Percentiles rank a stretch among this genome's conserved stretches.
Conservation (phyloP, 495 filamentous ascomycete genomes). For the Echria macrotheca region DNA sequence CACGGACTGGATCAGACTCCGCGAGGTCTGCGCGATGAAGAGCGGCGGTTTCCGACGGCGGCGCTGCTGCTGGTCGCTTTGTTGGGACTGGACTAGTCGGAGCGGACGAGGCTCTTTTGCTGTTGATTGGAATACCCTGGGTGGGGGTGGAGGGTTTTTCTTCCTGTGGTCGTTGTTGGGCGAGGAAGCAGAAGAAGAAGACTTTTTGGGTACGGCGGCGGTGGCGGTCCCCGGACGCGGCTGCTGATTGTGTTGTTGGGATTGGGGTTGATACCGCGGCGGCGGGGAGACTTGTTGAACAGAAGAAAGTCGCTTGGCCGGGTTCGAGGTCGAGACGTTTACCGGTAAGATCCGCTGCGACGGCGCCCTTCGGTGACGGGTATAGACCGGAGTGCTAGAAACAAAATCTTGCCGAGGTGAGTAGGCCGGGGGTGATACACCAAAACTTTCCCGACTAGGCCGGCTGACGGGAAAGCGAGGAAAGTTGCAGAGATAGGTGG, state of each 20-base stretch:
- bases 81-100: slow-evolving; percentile 24
- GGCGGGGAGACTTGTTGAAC: not conserved
- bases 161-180: no score
- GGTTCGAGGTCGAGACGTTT: slow-evolving; percentile 1
- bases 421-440: not conserved
- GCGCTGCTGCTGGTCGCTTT: slow-evolving; percentile 6
- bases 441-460: slow-evolving; percentile 16
- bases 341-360: slow-evolving; percentile 12
- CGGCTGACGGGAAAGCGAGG: slow-evolving; percentile 20
- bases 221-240: not conserved
- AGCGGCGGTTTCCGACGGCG: slow-evolving; percentile 20
- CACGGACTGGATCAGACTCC: slow-evolving; percentile 25
- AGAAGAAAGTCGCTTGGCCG: not conserved
- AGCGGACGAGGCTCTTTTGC: slow-evolving; percentile 23
- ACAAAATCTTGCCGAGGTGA: slow-evolving; percentile 2
- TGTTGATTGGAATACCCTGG: no score
- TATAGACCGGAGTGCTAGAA: slow-evolving; percentile 6
- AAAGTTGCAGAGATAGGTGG: slow-evolving; percentile 17
- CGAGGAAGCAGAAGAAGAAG: slow-evolving; percentile 16
- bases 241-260: not conserved
- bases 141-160: no score
- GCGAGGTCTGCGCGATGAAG: slow-evolving; percentile 21
- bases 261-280: not conserved
- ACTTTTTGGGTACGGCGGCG: not conserved
- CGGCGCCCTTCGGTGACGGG: not conserved